A percentile compares a stretch with the other conserved stretches of the same genome.
Conservation (phyloP, 2,329 filamentous ascomycete species). For the Penicillium oxalicum region DNA sequence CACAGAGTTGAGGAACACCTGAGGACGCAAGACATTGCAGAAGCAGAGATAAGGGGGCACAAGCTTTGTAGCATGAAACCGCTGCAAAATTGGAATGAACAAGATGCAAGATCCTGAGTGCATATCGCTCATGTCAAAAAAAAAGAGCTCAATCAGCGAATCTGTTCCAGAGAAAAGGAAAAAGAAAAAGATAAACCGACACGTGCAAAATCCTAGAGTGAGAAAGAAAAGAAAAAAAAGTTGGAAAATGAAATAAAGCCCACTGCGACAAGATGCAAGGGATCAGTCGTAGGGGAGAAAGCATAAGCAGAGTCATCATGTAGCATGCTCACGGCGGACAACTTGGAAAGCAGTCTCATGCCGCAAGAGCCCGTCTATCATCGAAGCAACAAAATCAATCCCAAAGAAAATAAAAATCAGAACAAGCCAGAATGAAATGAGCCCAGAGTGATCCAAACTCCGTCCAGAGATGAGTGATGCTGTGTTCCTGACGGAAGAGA, state of each 20-base stretch:
- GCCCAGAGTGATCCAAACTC: slow-evolving; percentile 12
- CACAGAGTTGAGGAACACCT: too few species aligned
- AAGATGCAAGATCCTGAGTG: too few species aligned
- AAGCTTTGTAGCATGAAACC: too few species aligned
- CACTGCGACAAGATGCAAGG: neutral
- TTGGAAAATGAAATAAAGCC: too few species aligned
- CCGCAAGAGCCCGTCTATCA: slow-evolving; percentile 16
- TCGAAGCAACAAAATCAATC: slow-evolving; percentile 2
- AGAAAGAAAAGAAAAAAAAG: neutral
- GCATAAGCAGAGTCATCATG: slow-evolving; percentile 6
- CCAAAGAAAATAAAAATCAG: neutral
- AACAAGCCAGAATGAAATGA: slow-evolving; percentile 2
- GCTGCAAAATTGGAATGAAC: too few species aligned
- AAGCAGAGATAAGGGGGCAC: too few species aligned
- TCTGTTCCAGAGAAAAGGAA: too few species aligned
- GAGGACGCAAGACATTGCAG: too few species aligned
- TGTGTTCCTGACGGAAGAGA: neutral
- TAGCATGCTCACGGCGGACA: slow-evolving; percentile 6
- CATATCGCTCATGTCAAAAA: too few species aligned
- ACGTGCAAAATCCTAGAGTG: too few species aligned
- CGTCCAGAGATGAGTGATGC: slow-evolving; percentile 5
- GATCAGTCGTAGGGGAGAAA: neutral
- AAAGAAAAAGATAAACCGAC: too few species aligned
- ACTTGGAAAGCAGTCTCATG: neutral
- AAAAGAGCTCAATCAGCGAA: too few species aligned